A percentile compares a stretch with the other conserved stretches of the same genome.
Evolutionary conservation across 2,329 filamentous ascomycete genomes (phyloP).

Genomic region (Colletotrichum salicis): DNA sequence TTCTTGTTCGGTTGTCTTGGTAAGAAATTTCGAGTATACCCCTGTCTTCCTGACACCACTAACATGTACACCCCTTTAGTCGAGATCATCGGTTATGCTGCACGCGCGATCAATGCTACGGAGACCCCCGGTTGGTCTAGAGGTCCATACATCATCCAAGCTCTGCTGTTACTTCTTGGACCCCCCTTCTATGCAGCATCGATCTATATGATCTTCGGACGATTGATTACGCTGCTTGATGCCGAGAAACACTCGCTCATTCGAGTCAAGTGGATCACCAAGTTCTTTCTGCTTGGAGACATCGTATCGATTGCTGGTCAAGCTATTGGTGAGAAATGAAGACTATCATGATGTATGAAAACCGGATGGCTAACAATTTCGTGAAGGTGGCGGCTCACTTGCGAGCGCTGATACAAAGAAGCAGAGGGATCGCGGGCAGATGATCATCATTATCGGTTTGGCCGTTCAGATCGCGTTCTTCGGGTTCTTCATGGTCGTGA

Average conservation of each 20-base stretch:
- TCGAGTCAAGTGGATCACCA: conserved; percentile 57
- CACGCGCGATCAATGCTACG: conserved; percentile 55
- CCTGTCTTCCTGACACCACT: background rate
- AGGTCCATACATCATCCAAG: conserved; percentile 53
- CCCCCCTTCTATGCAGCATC: conserved; percentile 60
- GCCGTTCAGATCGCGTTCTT: conserved; percentile 66
- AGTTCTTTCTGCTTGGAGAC: conserved; percentile 65
- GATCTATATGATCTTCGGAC: conserved; percentile 61
- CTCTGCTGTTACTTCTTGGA: conserved; percentile 56
- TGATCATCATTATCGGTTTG: conserved; percentile 63
- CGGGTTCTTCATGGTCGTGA: conserved; percentile 60
- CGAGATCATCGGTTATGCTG: conserved; percentile 62
- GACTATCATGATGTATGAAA: background rate
- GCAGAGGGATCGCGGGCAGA: conserved; percentile 48
- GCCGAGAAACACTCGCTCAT: conserved; percentile 48
- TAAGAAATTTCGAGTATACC: conserved; percentile 48
- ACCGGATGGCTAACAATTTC: background rate
- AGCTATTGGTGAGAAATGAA: conserved; percentile 46
- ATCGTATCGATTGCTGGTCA: conserved; percentile 63
- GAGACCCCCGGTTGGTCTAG: conserved; percentile 52
- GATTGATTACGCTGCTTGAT: conserved; percentile 51
- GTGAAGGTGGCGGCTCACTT: conserved; percentile 25
- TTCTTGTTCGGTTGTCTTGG: conserved; percentile 62
- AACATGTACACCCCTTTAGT: conserved; percentile 44
- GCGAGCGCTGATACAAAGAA: conserved; percentile 37